phyloP scores from a whole-genome alignment of 2,329 filamentous ascomycete species.

The Aspergillus aculeatus region DNA sequence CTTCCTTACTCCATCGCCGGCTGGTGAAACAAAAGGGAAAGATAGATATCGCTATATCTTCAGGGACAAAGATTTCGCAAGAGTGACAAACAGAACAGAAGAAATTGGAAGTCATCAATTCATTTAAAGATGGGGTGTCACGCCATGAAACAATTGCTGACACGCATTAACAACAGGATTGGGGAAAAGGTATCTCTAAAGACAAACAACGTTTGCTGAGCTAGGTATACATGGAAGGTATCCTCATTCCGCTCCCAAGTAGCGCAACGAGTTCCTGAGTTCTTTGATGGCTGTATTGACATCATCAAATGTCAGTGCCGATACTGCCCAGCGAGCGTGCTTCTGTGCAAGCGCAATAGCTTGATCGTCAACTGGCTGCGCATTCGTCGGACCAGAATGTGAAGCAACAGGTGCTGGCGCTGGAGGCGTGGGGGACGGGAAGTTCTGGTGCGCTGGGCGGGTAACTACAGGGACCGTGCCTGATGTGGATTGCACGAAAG shows the following conservation, averaged over 20 bases:
- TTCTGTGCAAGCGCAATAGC: constrained; percentile 81
- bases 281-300: constrained; percentile 86
- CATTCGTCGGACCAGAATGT: constrained; percentile 19
- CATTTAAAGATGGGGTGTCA: not conserved
- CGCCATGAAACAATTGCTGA: not conserved
- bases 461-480: constrained; percentile 20
- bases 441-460: constrained; percentile 20
- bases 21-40: not conserved
- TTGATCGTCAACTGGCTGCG: constrained; percentile 61
- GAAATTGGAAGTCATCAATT: not conserved
- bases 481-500: constrained; percentile 30
- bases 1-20: not conserved
- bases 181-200: not conserved
- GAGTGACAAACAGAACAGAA: not conserved
- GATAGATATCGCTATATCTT: not conserved
- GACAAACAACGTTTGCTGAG: not conserved
- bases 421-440: constrained; percentile 23
- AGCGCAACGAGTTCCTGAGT: constrained; percentile 69
- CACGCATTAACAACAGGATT: not conserved
- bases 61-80: not conserved
- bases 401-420: constrained; percentile 17
- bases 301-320: constrained; percentile 94
- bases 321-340: constrained; percentile 95
- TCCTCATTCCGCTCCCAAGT: constrained; percentile 62
- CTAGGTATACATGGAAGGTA: not conserved